A percentile compares a stretch with the other conserved stretches of the same genome.
Conservation (phyloP, 1,284 basidiomycete species). For the Spongiforma sp. region DNA sequence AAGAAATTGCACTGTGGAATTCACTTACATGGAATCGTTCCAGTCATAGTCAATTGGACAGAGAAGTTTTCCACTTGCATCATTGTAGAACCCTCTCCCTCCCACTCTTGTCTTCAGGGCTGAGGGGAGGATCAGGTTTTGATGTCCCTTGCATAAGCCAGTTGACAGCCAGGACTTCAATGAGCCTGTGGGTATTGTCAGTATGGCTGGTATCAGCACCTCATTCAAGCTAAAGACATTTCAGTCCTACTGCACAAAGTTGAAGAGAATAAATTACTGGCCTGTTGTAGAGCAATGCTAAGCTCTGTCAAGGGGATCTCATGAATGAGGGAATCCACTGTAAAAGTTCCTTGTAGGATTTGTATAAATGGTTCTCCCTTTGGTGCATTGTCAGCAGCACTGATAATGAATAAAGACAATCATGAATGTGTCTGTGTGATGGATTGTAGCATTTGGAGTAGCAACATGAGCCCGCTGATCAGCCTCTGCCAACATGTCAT, state of each 20-base stretch:
- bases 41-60: background rate
- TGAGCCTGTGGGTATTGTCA: conserved; percentile 2
- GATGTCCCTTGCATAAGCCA: conserved; percentile 4
- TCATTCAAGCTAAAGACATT: background rate
- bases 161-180: background rate
- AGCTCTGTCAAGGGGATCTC: background rate
- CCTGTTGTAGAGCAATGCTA: background rate
- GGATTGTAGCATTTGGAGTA: background rate
- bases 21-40: background rate
- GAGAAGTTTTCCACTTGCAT: background rate
- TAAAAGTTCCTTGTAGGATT: background rate
- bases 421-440: background rate
- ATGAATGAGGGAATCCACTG: background rate
- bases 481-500: conserved; percentile 3
- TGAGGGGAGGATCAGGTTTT: conserved; percentile 1
- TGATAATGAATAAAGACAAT: background rate
- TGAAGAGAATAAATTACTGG: background rate
- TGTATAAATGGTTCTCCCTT: background rate
- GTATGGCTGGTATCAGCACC: background rate
- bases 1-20: too few species aligned
- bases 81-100: background rate
- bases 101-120: background rate
- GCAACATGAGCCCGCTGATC: background rate
- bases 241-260: background rate
- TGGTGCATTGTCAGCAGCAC: background rate